Conservation (phyloP, 139 green algal genomes). For the Ettlia oleoabundans region DNA sequence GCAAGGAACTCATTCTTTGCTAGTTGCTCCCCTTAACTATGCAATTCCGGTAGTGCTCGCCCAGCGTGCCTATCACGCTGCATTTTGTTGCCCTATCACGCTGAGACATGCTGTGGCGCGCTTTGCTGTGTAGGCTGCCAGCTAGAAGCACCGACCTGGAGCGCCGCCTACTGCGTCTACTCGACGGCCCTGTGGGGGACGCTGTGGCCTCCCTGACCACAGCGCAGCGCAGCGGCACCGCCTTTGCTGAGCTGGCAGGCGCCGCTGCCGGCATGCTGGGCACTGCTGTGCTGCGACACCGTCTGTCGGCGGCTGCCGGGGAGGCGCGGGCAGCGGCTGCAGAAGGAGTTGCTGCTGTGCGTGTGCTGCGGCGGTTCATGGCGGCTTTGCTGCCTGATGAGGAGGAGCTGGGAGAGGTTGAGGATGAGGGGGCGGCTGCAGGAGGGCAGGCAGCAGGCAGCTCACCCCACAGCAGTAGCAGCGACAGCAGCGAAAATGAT, state of each 20-base stretch:
- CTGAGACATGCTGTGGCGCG: too few species aligned
- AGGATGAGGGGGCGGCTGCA: slow-evolving; percentile 3
- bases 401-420: too few species aligned
- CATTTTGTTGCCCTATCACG: too few species aligned
- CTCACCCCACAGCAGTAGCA: too few species aligned
- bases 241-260: slow-evolving; percentile 30
- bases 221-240: background rate
- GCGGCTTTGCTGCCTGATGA: slow-evolving; percentile 62
- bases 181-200: slow-evolving; percentile 44
- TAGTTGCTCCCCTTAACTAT: too few species aligned
- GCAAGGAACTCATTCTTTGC: background rate
- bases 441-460: background rate
- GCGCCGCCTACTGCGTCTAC: slow-evolving; percentile 26
- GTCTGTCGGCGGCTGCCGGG: background rate
- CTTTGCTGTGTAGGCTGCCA: slow-evolving; percentile 5
- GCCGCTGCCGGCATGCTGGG: slow-evolving; percentile 39
- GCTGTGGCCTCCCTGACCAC: slow-evolving; percentile 48
- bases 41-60: too few species aligned
- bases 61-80: too few species aligned
- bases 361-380: slow-evolving; percentile 55
- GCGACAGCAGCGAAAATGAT: background rate
- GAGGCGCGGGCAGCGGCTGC: background rate
- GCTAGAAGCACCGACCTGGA: slow-evolving; percentile 4
- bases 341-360: slow-evolving; percentile 11
- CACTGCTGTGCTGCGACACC: slow-evolving; percentile 44